Evolutionary conservation across 1,139 yeast genomes (phyloP).

Genomic region (Candida dubliniensis): DNA sequence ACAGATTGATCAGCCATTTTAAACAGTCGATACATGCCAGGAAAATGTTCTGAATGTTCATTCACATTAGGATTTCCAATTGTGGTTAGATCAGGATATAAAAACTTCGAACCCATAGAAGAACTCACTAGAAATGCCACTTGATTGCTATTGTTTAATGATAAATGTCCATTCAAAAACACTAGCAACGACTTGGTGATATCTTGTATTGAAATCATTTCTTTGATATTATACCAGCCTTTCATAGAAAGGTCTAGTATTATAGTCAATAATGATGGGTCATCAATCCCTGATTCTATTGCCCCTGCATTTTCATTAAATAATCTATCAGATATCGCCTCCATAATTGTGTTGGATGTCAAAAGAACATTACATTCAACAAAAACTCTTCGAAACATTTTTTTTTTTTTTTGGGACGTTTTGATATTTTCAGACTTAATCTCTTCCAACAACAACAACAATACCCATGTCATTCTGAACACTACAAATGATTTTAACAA

Average conservation of each 20-base stretch:
- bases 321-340: conserved; percentile 70
- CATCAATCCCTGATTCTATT: conserved; percentile 45
- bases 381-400: background rate
- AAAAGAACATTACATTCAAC: background rate
- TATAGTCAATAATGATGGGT: conserved; percentile 79
- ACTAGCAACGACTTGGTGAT: conserved; percentile 64
- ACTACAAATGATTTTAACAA: background rate
- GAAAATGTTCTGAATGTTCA: conserved; percentile 20
- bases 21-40: conserved; percentile 81
- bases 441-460: no score
- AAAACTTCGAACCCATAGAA: conserved; percentile 64
- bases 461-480: background rate
- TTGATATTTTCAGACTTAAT: background rate
- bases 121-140: conserved; percentile 84
- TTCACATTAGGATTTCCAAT: conserved; percentile 20
- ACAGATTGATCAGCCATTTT: conserved; percentile 77
- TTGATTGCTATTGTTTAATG: conserved; percentile 80
- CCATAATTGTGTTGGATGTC: conserved; percentile 45
- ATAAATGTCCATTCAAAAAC: conserved; percentile 80
- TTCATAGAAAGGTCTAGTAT: conserved; percentile 76
- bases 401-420: background rate
- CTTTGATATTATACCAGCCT: conserved; percentile 64
- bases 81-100: conserved; percentile 57
- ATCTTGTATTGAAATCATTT: conserved; percentile 49
- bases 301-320: conserved; percentile 46